Base-by-base conservation (phyloP, 352 stramenopile species). In the Phytophthora multivora region DNA sequence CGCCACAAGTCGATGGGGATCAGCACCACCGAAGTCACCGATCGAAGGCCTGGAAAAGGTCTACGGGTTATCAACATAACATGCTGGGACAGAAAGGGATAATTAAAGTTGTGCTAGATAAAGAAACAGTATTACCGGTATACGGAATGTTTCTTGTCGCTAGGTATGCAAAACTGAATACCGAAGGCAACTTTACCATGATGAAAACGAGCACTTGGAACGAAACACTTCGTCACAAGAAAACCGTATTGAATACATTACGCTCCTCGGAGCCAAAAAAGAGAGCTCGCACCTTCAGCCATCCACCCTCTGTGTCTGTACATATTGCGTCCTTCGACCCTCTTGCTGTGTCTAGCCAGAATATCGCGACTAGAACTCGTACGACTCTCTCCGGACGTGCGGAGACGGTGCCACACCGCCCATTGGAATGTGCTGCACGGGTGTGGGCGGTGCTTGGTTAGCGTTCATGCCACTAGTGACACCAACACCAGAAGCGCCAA, bases 341-440 rank as follows among this genome's bases (percentile, higher is more conserved):
- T 42, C 41, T 46, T 55, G 19, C 15, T 52, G 4, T 16, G 28
- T 56, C 51, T 33, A 62, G 39, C 28, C 62, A 42, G 21, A 41
- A 31, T 40, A 33, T 33, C 8, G 18, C 35, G 48, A 15, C 63
- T 70, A 79, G 59, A 79, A 79, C 45, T 79, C 70, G 51, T 69
- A 75, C 49, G 66, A 75, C 47, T 79, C 70, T 68, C 66, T 69
- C 45, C 66, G 62, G 15, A 13, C 53, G 41, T 71, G 61, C 28
- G 66, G 66, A 36, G 70, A 73, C 31, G 61, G 58, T 30, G 61
- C 60, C 21, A 70, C 59, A 19, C 64, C 66, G 28, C 48, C 58
- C 54, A 60, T 59, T 3, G 56, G 51, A 21, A 39, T 39, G 41
- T 63, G 56, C 33, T 69, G 61, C 55, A 73, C 43, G 5, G 57